Evolutionary conservation across 1,139 yeast genomes (phyloP).

Genomic region (Sugiyamaella japonica): DNA sequence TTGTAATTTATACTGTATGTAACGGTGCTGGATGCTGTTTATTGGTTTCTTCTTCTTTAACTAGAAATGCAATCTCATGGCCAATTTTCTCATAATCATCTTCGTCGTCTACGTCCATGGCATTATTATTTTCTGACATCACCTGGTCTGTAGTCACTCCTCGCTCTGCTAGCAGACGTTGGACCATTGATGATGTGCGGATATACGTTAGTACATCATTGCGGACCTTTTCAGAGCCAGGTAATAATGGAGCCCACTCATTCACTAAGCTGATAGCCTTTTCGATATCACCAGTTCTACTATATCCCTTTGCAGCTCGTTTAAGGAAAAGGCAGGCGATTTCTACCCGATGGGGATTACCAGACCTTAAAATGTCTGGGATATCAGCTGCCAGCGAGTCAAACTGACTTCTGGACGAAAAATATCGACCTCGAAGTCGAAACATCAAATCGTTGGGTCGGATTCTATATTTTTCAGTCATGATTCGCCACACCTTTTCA

Average conservation of each 20-base stretch:
- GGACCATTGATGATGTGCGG: slow-evolving; percentile 18
- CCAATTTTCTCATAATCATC: neutral
- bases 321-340: slow-evolving; percentile 19
- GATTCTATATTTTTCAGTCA: slow-evolving; percentile 21
- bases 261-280: slow-evolving; percentile 30
- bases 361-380: slow-evolving; percentile 12
- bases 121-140: neutral
- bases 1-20: slow-evolving; percentile 21
- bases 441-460: slow-evolving; percentile 29
- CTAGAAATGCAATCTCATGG: neutral
- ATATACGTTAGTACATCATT: slow-evolving; percentile 21
- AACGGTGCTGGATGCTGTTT: slow-evolving; percentile 11
- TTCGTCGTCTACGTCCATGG: neutral
- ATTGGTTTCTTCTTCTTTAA: neutral
- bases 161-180: slow-evolving; percentile 6
- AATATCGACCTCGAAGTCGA: slow-evolving; percentile 23
- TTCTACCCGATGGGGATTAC: slow-evolving; percentile 15
- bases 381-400: slow-evolving; percentile 10
- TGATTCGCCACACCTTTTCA: slow-evolving; percentile 33
- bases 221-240: slow-evolving; percentile 18
- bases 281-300: slow-evolving; percentile 21
- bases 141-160: neutral
- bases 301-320: slow-evolving; percentile 23
- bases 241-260: slow-evolving; percentile 25
- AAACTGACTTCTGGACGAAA: slow-evolving; percentile 18